Evolutionary conservation across 1,284 basidiomycete species (phyloP), one percentile per base, ranked within the genome.

Genomic region (Kalmanozyma brasiliensis): DNA sequence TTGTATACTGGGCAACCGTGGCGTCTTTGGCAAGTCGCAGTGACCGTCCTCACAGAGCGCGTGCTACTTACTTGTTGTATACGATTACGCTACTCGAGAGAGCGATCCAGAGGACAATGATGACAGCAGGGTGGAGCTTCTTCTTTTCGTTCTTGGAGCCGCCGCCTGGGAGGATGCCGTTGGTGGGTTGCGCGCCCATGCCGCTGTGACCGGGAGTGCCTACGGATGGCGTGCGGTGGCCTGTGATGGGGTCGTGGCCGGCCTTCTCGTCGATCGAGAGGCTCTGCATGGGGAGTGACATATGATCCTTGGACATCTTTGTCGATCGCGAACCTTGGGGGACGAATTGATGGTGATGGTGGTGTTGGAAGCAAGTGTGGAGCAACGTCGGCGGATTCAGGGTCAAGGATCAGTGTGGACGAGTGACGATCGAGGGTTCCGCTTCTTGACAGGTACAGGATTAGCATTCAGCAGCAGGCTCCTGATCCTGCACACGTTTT

Each of bases 71-170:
- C 76, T 78, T 78, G 75, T 98, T 98, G 88, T 97, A 97, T 56
- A 97, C 89, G 84, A 98, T 98, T 80, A 98, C 94, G 10, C 88
- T 84, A 36, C 92, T 92, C 64, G 89, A 91, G 76, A 96, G 90
- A 14, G 88, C 85, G 82, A 98, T 98, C 94, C 93, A 94, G 58
- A 93, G 84, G 24, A 90, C 90, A 53, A 93, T 91, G 77, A 93
- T 91, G 52, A 87, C 84, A 1, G 88, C 82, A 0, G 90, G 80
- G 49, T 82, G 80, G 14, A 82, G 53, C 73, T 78, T 76, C 55
- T 72, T 74, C 74, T 80, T 78, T 36, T 72, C 69, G 32, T 44
- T 22, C 52, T 66, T 66, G 32, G 64, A 32, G 11, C 42, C 52
- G 17, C 73, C 75, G 22, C 75, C 75, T 7, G 75, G 75, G 8